phyloP scores from a whole-genome alignment of 257 asterid species.

The Parsonsia alboflavescens region DNA sequence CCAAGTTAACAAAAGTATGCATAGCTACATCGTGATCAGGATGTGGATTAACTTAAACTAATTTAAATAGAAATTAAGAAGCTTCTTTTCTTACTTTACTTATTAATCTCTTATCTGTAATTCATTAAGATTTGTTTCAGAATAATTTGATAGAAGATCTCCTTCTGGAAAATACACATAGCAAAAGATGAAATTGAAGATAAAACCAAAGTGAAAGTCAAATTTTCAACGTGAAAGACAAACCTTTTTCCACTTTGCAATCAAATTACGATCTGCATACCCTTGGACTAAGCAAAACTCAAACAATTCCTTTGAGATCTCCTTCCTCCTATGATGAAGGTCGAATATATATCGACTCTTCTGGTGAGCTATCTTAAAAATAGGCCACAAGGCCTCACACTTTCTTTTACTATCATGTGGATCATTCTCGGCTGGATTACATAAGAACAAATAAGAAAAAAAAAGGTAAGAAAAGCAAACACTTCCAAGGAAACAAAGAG shows the following conservation, averaged over 20 bases:
- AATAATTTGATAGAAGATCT: background rate
- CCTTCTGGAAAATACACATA: background rate
- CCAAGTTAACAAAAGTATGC: background rate
- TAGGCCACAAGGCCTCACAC: constrained; percentile 90
- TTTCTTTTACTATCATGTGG: constrained; percentile 82
- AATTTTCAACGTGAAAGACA: background rate
- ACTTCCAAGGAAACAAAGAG: background rate
- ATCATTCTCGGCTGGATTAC: constrained; percentile 59
- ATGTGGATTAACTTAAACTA: too few relatives aligned
- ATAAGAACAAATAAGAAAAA: background rate
- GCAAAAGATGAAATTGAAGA: background rate
- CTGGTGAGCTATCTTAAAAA: constrained; percentile 90
- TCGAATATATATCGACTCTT: constrained; percentile 80
- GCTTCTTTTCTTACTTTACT: too few relatives aligned
- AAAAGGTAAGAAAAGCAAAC: background rate
- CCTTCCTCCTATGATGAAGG: constrained; percentile 75
- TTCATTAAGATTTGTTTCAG: background rate
- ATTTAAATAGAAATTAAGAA: too few relatives aligned
- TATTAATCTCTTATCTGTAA: background rate
- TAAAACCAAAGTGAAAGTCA: background rate
- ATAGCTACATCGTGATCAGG: background rate
- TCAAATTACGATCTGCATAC: constrained; percentile 78
- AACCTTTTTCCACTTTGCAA: constrained; percentile 94
- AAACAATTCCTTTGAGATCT: constrained; percentile 74
- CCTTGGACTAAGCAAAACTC: constrained; percentile 95